A percentile compares a stretch with the other conserved stretches of the same genome.
phyloP scores from a whole-genome alignment of 2,329 filamentous ascomycete genomes.

The Davidsoniella australis region DNA sequence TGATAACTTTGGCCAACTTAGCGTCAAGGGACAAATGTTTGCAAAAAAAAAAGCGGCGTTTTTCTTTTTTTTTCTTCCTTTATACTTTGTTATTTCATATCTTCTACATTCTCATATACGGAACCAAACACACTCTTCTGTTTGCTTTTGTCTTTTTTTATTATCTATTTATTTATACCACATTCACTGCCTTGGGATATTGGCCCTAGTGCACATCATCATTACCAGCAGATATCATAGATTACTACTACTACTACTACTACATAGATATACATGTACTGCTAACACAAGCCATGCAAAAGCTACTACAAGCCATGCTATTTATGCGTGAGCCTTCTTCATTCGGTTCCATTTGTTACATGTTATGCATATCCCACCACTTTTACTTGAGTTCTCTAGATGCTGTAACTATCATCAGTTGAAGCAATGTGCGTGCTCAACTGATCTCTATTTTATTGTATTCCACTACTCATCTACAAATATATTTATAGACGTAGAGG shows the following conservation, averaged over 20 bases:
- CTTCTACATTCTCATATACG: neutral
- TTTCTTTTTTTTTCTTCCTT: slow-evolving; percentile 9
- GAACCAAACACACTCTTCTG: slow-evolving; percentile 1
- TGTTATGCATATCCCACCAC: neutral
- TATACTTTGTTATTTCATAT: slow-evolving; percentile 3
- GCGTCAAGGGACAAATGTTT: too few relatives aligned
- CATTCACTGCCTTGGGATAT: neutral
- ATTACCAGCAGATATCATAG: too few relatives aligned
- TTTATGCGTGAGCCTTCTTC: neutral
- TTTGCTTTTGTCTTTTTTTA: slow-evolving; percentile 14
- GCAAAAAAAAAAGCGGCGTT: too few relatives aligned
- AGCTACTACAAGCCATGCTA: too few relatives aligned
- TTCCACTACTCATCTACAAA: too few relatives aligned
- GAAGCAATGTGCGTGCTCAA: too few relatives aligned
- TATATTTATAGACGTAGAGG: too few relatives aligned
- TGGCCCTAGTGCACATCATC: neutral
- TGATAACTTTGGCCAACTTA: neutral
- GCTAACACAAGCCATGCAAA: too few relatives aligned
- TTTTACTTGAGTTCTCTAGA: too few relatives aligned
- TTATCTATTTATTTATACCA: neutral
- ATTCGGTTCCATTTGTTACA: neutral
- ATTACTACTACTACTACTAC: neutral
- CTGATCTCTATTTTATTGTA: too few relatives aligned
- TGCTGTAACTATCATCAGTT: too few relatives aligned
- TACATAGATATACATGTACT: neutral